Base-by-base conservation (phyloP, 371 early-diverging fungal genomes). In the Cokeromyces recurvatus region DNA sequence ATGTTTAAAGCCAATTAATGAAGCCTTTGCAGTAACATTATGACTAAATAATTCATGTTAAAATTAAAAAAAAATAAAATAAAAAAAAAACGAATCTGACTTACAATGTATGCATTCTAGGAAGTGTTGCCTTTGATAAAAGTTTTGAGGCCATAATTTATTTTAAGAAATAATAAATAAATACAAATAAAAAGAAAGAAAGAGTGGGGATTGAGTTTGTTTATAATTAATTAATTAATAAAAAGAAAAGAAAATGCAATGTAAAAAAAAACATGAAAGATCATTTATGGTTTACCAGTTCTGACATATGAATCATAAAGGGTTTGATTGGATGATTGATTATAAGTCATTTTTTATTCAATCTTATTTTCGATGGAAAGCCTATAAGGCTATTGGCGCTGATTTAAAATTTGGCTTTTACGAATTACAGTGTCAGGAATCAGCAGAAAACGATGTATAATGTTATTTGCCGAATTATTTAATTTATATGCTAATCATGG, bases 131-230 rank as follows among this genome's bases (percentile, higher is more conserved):
- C 48, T 60, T 55, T 43, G 64, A 53, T 17, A 70, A 66, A 36
- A 70, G 36, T 43, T 52, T 66, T 21, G 71, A 61, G n/a, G 67
- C 66, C 71, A 70, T 70, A 17, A 14, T 47, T 42, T 48, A 38
- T 48, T 24, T 25, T 20, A 14, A 34, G 11, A 14, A 37, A 27
- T 16, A 25, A 34, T 22, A n/a, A n/a, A n/a, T n/a, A n/a, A n/a
- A n/a, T n/a, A n/a, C n/a, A n/a, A n/a, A n/a, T n/a, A 25, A 53
- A 52, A 20, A 44, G 25, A 44, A 36, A 22, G 38, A 43, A 47
- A 43, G 32, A 24, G 48, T 39, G 41, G 36, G 47, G 14, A 34
- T 11, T 4, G 35, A n/a, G 11, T 34, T 31, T 25, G 7, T 19
- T 17, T 23, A 29, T 35, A 48, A 34, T 36, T n/a, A 15, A 14